Evolutionary conservation across 1,139 yeast genomes (phyloP).

Genomic region (Diutina mesorugosa): DNA sequence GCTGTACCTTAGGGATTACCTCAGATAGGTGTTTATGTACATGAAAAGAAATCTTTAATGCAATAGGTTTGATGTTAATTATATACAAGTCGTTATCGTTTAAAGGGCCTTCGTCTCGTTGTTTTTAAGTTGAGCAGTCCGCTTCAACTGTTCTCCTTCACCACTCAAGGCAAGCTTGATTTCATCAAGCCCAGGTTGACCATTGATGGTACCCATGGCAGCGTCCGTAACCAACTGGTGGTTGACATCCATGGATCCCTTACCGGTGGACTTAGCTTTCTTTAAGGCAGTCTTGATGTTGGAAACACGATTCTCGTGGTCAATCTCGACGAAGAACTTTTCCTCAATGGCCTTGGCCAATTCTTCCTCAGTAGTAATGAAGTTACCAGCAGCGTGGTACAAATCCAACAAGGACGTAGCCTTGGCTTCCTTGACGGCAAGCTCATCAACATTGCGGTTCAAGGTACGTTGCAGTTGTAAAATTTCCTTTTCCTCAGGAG

Average conservation of each 20-base stretch:
- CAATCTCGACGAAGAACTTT: slow-evolving; percentile 31
- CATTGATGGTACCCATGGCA: slow-evolving; percentile 23
- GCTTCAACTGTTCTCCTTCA: neutral
- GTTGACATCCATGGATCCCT: slow-evolving; percentile 10
- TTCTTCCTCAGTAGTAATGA: slow-evolving; percentile 54
- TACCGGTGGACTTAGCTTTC: slow-evolving; percentile 12
- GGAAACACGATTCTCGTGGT: neutral
- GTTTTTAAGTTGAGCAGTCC: neutral
- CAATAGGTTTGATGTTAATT: neutral
- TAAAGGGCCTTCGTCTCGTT: neutral
- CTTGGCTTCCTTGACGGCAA: slow-evolving; percentile 25
- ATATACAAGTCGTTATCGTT: neutral
- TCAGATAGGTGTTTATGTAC: slow-evolving; percentile 26
- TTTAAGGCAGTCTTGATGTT: slow-evolving; percentile 7
- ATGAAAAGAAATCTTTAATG: neutral
- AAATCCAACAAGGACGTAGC: slow-evolving; percentile 51
- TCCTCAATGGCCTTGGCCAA: slow-evolving; percentile 42
- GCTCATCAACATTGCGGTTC: slow-evolving; percentile 22
- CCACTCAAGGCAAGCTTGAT: slow-evolving; percentile 29
- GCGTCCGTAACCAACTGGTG: slow-evolving; percentile 25
- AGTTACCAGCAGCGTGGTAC: slow-evolving; percentile 58
- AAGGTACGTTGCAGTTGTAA: slow-evolving; percentile 16
- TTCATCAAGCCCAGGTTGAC: slow-evolving; percentile 35
- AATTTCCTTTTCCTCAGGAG: slow-evolving; percentile 41
- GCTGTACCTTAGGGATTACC: slow-evolving; percentile 71